A percentile compares a stretch with the other conserved stretches of the same genome.
Conservation (phyloP, 2,329 filamentous ascomycete species). For the Chrysosporium queenslandicum region DNA sequence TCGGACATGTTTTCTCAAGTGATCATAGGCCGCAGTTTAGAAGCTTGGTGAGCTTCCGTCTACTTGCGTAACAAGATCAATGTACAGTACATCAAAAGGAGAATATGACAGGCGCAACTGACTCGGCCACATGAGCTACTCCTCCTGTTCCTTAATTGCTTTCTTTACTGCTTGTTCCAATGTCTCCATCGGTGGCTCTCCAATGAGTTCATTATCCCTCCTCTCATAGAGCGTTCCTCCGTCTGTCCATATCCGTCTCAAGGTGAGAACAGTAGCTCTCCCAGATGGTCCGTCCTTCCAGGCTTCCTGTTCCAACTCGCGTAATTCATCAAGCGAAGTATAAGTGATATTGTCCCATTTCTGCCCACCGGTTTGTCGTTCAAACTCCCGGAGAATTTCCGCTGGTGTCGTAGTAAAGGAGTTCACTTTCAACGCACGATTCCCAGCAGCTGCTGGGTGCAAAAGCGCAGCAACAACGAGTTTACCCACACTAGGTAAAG, state of each 20-base stretch:
- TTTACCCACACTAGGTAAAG: conserved; percentile 51
- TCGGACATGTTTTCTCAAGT: not conserved
- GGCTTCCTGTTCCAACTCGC: conserved; percentile 47
- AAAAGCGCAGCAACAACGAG: conserved; percentile 53
- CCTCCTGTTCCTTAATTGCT: conserved; percentile 5
- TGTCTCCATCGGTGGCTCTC: conserved; percentile 44
- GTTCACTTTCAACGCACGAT: conserved; percentile 55
- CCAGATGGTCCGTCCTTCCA: conserved; percentile 46
- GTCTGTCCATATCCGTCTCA: conserved; percentile 62
- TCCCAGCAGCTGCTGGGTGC: conserved; percentile 45
- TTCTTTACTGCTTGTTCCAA: conserved; percentile 40
- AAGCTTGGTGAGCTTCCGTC: no score
- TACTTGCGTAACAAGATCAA: no score
- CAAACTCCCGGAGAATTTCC: conserved; percentile 55
- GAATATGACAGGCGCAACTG: not conserved
- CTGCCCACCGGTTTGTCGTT: conserved; percentile 51
- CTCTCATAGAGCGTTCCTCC: conserved; percentile 61
- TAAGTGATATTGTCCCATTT: conserved; percentile 43
- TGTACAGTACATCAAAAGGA: no score
- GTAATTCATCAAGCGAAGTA: conserved; percentile 46
- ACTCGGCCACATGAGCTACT: not conserved
- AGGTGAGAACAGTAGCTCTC: conserved; percentile 46
- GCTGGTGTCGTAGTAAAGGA: conserved; percentile 59
- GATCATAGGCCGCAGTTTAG: not conserved
- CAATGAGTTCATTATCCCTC: conserved; percentile 55